These are phyloP conservation scores for Fusarium beomiforme DNA, from an alignment of 2,329 filamentous ascomycete genomes.

Conservation along the genomic window DNA sequence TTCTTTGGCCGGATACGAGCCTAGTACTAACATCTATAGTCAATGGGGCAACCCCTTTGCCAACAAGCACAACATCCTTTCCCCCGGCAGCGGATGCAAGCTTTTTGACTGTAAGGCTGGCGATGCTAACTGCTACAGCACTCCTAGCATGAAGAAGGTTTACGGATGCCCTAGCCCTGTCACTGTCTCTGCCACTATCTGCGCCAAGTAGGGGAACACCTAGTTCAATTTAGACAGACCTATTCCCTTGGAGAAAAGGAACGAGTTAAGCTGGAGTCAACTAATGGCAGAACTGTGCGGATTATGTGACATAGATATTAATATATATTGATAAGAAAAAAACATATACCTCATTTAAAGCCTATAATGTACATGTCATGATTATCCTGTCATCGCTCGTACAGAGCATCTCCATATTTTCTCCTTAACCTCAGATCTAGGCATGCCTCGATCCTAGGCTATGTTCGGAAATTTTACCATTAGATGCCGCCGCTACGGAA, in stretches of 20 bases:
- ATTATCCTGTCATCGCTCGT: too few species aligned
- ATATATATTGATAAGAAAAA: too few species aligned
- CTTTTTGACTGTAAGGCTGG: constrained; percentile 52
- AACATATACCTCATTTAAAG: too few species aligned
- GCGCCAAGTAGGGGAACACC: constrained; percentile 26
- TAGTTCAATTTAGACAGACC: too few species aligned
- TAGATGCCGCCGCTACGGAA: too few species aligned
- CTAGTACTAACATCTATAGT: background rate
- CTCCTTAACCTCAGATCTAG: too few species aligned
- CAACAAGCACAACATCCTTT: constrained; percentile 49
- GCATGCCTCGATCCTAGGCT: too few species aligned
- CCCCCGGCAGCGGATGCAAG: constrained; percentile 50
- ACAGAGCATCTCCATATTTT: too few species aligned
- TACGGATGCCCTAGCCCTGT: constrained; percentile 55
- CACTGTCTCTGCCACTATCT: constrained; percentile 47
- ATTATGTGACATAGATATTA: background rate
- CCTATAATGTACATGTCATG: too few species aligned
- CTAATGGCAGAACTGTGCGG: background rate
- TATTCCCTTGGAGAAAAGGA: background rate
- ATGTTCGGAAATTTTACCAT: too few species aligned
- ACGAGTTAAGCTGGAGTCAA: accelerated
- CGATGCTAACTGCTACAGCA: constrained; percentile 54
- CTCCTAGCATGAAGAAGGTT: constrained; percentile 50
- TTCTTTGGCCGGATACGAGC: too few species aligned
- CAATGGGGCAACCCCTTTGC: constrained; percentile 53